These are phyloP conservation scores for Puccinia polysora DNA, from an alignment of 1,284 basidiomycete species.

Conservation along the genomic window DNA sequence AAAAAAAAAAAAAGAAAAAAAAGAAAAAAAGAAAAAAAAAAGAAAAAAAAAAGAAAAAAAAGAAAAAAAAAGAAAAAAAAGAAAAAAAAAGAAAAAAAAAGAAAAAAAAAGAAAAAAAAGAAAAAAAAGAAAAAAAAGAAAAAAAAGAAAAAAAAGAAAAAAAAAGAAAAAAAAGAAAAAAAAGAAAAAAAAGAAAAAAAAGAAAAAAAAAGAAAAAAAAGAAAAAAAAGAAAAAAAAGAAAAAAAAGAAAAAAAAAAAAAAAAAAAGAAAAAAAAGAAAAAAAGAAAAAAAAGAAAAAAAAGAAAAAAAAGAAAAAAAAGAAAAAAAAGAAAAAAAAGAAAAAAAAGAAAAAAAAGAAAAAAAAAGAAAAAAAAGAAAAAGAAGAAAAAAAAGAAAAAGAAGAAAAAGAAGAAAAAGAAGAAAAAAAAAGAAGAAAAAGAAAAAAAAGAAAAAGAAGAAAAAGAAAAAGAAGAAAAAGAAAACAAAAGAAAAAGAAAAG, in stretches of 20 bases:
- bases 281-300: constrained; percentile 4
- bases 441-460: background rate
- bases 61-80: too few species aligned
- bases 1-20: too few species aligned
- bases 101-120: too few species aligned
- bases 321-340: background rate
- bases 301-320: background rate
- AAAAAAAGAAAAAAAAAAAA: constrained; percentile 3
- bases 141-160: too few species aligned
- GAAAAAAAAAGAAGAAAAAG: background rate
- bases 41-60: too few species aligned
- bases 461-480: background rate
- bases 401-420: background rate
- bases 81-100: too few species aligned
- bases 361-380: background rate
- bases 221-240: constrained; percentile 1
- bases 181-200: too few species aligned
- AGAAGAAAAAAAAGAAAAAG: background rate
- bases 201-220: background rate
- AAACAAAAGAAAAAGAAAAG: background rate
- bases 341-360: background rate
- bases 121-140: too few species aligned
- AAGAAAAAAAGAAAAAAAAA: too few species aligned
- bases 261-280: constrained; percentile 2
- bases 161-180: too few species aligned